A percentile compares a stretch with the other conserved stretches of the same genome.
phyloP scores from a whole-genome alignment of 2,329 filamentous ascomycete species.

The Bipolaris oryzae region DNA sequence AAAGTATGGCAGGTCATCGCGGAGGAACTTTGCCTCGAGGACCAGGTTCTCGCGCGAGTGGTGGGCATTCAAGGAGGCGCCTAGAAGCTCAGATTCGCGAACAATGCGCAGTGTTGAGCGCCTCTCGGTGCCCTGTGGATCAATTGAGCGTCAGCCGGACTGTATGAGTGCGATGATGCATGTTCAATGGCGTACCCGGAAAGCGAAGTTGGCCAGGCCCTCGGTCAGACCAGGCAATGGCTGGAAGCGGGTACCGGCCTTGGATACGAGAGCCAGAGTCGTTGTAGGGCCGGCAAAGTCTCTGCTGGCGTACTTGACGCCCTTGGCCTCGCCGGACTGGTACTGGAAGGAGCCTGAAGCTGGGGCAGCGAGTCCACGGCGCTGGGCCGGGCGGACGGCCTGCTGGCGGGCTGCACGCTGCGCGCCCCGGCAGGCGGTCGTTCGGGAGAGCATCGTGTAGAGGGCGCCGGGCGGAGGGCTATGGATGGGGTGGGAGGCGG shows the following conservation, averaged over 20 bases:
- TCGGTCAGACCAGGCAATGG: constrained; percentile 86
- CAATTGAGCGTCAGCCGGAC: constrained; percentile 39
- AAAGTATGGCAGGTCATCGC: constrained; percentile 96
- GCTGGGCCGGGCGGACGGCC: constrained; percentile 61
- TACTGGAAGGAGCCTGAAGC: constrained; percentile 81
- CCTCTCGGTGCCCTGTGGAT: constrained; percentile 77
- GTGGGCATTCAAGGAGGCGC: constrained; percentile 83
- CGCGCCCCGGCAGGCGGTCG: constrained; percentile 67
- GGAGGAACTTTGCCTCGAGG: constrained; percentile 91
- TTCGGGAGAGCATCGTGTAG: constrained; percentile 69
- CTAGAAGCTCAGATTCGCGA: constrained; percentile 93
- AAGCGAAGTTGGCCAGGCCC: constrained; percentile 92
- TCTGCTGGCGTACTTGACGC: constrained; percentile 90
- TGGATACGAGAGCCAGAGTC: constrained; percentile 87
- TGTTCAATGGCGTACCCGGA: constrained; percentile 71
- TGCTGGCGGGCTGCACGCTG: constrained; percentile 66
- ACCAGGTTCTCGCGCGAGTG: constrained; percentile 94
- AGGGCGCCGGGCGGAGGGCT: constrained; percentile 44
- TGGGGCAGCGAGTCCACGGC: constrained; percentile 69
- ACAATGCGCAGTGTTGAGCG: constrained; percentile 91
- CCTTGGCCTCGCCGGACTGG: constrained; percentile 82
- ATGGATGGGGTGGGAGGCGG: constrained; percentile 57
- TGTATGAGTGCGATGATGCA: background rate
- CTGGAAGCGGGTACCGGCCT: constrained; percentile 94
- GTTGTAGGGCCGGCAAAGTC: constrained; percentile 88